Conservation (phyloP, 108 stramenopile genomes). For the Discostella stelligeroides region DNA sequence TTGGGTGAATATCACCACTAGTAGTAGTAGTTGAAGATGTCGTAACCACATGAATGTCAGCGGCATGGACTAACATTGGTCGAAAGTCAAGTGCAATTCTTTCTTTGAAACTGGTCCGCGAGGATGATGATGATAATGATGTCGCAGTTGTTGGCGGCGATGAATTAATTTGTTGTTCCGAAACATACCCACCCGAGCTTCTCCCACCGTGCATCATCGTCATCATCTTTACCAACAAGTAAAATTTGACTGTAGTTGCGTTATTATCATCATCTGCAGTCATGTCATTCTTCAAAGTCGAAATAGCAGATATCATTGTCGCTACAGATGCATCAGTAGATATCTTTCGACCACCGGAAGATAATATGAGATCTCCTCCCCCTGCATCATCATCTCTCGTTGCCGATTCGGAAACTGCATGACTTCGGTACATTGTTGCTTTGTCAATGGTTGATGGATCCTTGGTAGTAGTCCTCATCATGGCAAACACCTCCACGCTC, state of each 20-base stretch:
- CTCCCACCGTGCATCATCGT: too few species aligned
- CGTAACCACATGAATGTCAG: conserved; percentile 16
- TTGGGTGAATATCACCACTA: neutral
- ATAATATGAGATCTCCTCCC: too few species aligned
- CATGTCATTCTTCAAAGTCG: too few species aligned
- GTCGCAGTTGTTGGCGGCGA: neutral
- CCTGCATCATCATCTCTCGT: too few species aligned
- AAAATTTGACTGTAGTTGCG: too few species aligned
- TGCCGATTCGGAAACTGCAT: neutral
- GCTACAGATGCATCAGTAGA: too few species aligned
- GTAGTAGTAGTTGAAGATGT: neutral
- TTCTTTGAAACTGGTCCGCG: too few species aligned
- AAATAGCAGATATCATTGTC: too few species aligned
- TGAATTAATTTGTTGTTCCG: conserved; percentile 11
- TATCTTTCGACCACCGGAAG: too few species aligned
- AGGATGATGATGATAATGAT: neutral
- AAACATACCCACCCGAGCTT: too few species aligned
- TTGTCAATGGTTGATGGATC: neutral
- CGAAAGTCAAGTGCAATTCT: conserved; percentile 30
- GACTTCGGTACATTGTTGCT: neutral
- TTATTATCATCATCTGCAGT: too few species aligned
- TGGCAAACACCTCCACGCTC: conserved; percentile 23
- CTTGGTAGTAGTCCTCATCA: conserved; percentile 9
- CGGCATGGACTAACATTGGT: conserved; percentile 35
- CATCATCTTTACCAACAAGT: too few species aligned